phyloP scores from a whole-genome alignment of 306 rosid species.

The Malus sylvestris region DNA sequence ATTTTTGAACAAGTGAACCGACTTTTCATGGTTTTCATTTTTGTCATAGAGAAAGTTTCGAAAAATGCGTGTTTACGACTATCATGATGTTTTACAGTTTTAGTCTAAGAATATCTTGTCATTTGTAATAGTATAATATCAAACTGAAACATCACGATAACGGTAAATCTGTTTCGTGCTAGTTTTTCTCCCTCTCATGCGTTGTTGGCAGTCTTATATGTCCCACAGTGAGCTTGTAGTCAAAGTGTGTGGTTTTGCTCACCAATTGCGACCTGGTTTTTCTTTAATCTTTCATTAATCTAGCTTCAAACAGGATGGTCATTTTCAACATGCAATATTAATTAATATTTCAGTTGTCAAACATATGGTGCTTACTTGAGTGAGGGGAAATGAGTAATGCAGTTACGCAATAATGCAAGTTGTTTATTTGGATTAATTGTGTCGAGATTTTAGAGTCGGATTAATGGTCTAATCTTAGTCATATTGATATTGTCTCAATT shows the following conservation, averaged over 20 bases:
- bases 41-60: no score
- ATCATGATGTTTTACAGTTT: no score
- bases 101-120: no score
- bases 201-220: not conserved
- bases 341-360: not conserved
- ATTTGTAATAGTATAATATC: no score
- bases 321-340: not conserved
- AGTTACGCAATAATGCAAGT: not conserved
- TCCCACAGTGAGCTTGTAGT: not conserved
- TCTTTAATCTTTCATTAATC: not conserved
- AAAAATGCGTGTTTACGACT: no score
- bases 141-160: no score
- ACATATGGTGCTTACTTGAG: not conserved
- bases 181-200: no score
- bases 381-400: not conserved
- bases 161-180: no score
- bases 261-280: constrained; percentile 5
- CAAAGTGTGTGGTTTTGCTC: constrained; percentile 3
- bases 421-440: not conserved
- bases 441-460: no score
- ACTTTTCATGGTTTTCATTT: not conserved
- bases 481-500: no score
- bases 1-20: not conserved
- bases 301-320: not conserved
- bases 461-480: no score